Evolutionary conservation across 164 flowering plant species (phyloP).

Genomic region (Nymphaea colorata): DNA sequence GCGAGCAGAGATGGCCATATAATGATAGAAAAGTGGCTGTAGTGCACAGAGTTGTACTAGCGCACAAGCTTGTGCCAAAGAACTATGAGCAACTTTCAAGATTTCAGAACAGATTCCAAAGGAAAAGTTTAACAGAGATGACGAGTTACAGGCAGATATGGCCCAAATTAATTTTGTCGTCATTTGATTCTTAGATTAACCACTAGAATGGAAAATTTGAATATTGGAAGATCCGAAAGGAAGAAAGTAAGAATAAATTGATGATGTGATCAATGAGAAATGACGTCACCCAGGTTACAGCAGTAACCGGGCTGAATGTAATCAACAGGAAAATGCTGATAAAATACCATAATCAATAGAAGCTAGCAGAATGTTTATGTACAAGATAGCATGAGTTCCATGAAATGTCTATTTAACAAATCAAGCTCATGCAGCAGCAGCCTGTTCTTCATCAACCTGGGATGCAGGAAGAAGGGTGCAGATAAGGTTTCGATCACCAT

Average conservation of each 20-base stretch:
- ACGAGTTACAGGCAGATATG: too few relatives aligned
- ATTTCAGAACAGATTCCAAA: too few relatives aligned
- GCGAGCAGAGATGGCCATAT: too few relatives aligned
- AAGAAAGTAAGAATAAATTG: not conserved
- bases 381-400: not conserved
- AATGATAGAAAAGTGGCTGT: too few relatives aligned
- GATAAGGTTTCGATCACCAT: slow-evolving; percentile 91
- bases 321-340: not conserved
- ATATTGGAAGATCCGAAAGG: not conserved
- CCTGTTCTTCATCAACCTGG: slow-evolving; percentile 57
- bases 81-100: too few relatives aligned
- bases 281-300: too few relatives aligned
- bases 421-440: slow-evolving; percentile 53
- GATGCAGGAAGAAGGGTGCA: slow-evolving; percentile 84
- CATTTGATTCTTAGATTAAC: too few relatives aligned
- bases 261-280: too few relatives aligned
- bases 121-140: too few relatives aligned
- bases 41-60: too few relatives aligned
- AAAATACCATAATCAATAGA: not conserved
- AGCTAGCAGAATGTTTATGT: not conserved
- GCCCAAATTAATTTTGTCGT: too few relatives aligned
- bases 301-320: not conserved
- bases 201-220: not conserved
- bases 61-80: too few relatives aligned
- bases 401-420: not conserved